Conservation (phyloP, 192 early-diverging fungal genomes). For the Backusella sp. region DNA sequence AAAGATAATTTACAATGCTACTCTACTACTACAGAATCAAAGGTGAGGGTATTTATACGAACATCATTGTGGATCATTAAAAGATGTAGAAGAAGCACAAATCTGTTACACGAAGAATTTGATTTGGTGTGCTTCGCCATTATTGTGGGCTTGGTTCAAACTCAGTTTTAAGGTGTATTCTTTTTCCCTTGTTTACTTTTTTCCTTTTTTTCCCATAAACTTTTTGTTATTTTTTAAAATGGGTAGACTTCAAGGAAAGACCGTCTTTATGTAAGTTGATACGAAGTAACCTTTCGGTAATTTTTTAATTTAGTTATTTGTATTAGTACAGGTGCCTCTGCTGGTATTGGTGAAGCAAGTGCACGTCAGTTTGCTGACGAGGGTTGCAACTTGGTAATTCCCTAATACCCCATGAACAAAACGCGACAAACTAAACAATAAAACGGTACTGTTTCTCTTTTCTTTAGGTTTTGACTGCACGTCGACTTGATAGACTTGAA, state of each 20-base stretch:
- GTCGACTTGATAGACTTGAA: slow-evolving; percentile 64
- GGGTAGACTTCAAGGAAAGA: slow-evolving; percentile 37
- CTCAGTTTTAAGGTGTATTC: background rate
- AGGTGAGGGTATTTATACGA: too few species aligned
- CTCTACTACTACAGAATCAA: too few species aligned
- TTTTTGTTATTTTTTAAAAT: slow-evolving; percentile 12
- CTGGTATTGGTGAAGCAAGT: slow-evolving; percentile 71
- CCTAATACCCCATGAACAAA: background rate
- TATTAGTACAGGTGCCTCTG: slow-evolving; percentile 62
- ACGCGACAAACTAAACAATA: background rate
- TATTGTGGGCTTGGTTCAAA: background rate
- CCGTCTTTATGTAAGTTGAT: slow-evolving; percentile 32
- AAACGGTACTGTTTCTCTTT: background rate
- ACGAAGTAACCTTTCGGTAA: background rate
- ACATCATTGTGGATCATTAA: too few species aligned
- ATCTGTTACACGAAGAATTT: background rate
- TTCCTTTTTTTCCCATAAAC: background rate
- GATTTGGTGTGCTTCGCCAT: background rate
- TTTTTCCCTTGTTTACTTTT: background rate
- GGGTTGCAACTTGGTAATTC: slow-evolving; percentile 54
- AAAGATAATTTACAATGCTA: too few species aligned
- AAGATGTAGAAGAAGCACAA: too few species aligned
- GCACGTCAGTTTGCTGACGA: slow-evolving; percentile 66
- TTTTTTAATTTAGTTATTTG: background rate
- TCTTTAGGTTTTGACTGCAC: slow-evolving; percentile 55